Conservation (phyloP, 805 yeast genomes). For the Teunomyces funiuensis region DNA sequence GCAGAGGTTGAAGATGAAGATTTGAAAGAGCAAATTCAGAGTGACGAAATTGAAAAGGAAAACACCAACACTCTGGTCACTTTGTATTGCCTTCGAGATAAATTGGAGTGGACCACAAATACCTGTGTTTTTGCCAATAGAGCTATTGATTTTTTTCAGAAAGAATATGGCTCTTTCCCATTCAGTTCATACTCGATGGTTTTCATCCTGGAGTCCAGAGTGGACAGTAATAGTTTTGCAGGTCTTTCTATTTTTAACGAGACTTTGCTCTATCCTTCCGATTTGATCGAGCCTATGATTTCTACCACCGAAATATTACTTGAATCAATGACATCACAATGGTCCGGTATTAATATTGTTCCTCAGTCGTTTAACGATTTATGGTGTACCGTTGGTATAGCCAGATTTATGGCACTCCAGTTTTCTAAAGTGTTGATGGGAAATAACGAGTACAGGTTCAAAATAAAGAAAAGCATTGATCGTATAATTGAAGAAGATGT, state of each 20-base stretch:
- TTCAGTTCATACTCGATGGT: conserved; percentile 77
- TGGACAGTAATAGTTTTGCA: conserved; percentile 60
- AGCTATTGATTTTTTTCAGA: conserved; percentile 79
- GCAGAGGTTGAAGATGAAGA: conserved; percentile 33
- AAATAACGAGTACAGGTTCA: conserved; percentile 72
- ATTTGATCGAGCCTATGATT: conserved; percentile 76
- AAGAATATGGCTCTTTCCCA: conserved; percentile 92
- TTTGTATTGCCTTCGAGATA: conserved; percentile 64
- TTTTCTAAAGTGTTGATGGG: conserved; percentile 77
- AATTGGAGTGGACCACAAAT: conserved; percentile 56
- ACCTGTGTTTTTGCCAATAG: conserved; percentile 73
- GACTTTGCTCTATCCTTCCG: conserved; percentile 66
- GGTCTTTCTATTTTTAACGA: conserved; percentile 68
- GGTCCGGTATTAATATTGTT: conserved; percentile 90
- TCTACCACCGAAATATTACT: conserved; percentile 66
- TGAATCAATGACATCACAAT: conserved; percentile 76
- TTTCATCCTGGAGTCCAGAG: conserved; percentile 61
- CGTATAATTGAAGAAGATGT: conserved; percentile 70
- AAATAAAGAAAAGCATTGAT: conserved; percentile 64
- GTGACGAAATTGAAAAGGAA: conserved; percentile 30
- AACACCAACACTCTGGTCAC: conserved; percentile 40
- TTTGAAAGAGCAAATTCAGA: conserved; percentile 21
- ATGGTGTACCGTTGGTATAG: conserved; percentile 88
- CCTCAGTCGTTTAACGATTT: conserved; percentile 76
- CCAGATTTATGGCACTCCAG: conserved; percentile 77